These are phyloP conservation scores for Pseudogymnoascus sp. DNA, from an alignment of 2,329 filamentous ascomycete genomes.

Conservation along the genomic window DNA sequence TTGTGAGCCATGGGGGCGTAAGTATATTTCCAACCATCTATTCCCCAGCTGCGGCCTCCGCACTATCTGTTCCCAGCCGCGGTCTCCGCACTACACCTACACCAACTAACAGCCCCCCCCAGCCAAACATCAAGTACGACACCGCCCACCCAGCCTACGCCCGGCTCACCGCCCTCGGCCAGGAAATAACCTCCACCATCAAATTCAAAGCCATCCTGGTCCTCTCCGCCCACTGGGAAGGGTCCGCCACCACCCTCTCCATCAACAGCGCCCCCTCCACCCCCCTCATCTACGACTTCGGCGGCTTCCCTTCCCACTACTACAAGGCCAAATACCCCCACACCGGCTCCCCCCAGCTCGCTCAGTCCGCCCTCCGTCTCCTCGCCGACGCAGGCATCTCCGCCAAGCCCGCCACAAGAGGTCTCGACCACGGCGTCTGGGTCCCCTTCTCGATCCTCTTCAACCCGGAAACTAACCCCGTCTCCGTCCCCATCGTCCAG, in stretches of 20 bases:
- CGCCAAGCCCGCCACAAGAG: conserved; percentile 50
- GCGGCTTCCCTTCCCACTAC: conserved; percentile 61
- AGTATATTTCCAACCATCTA: neutral
- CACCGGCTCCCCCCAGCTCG: conserved; percentile 50
- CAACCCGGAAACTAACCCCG: conserved; percentile 49
- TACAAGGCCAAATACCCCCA: conserved; percentile 61
- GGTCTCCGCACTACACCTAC: neutral
- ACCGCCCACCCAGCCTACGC: conserved; percentile 57
- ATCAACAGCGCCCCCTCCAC: conserved; percentile 58
- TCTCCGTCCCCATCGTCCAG: conserved; percentile 62
- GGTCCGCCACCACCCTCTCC: conserved; percentile 43
- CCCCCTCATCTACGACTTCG: conserved; percentile 67
- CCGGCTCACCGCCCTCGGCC: conserved; percentile 55
- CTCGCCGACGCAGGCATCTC: conserved; percentile 50
- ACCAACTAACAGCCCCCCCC: neutral
- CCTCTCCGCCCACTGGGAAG: conserved; percentile 73
- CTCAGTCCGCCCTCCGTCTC: conserved; percentile 46
- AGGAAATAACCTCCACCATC: conserved; percentile 60
- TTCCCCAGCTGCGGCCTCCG: too few relatives aligned
- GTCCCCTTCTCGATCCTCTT: conserved; percentile 53
- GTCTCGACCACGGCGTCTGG: conserved; percentile 70
- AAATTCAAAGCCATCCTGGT: conserved; percentile 66
- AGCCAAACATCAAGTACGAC: conserved; percentile 60
- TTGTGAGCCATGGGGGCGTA: conserved; percentile 23
- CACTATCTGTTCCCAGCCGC: too few relatives aligned